phyloP scores from a whole-genome alignment of 2,329 filamentous ascomycete genomes.

The Penicillium thymicola region DNA sequence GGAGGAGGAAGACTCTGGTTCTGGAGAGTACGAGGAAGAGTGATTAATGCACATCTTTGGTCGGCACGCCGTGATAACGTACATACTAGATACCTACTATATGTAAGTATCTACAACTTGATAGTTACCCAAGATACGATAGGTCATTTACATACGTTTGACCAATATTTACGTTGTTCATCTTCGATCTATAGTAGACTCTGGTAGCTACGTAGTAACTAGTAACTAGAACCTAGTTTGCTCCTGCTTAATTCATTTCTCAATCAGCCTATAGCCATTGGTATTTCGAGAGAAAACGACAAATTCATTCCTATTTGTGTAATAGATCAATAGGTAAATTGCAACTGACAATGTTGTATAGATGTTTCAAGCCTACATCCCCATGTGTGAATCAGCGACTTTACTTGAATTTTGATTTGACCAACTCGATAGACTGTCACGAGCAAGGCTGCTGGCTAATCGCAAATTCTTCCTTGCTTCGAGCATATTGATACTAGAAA shows the following conservation, averaged over 20 bases:
- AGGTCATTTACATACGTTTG: background rate
- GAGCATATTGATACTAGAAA: background rate
- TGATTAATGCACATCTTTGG: background rate
- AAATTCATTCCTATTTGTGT: too few relatives aligned
- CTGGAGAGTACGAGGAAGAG: background rate
- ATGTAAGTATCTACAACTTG: constrained; percentile 1
- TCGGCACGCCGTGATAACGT: constrained; percentile 5
- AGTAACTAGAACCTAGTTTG: background rate
- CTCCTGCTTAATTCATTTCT: background rate
- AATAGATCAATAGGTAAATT: background rate
- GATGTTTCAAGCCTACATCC: background rate
- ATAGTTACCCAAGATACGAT: constrained; percentile 5
- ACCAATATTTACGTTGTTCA: background rate
- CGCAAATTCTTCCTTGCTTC: background rate
- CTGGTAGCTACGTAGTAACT: background rate
- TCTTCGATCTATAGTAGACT: too few relatives aligned
- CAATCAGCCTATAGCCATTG: too few relatives aligned
- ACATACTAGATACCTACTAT: background rate
- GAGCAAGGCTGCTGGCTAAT: background rate
- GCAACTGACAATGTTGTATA: background rate
- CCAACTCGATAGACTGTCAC: background rate
- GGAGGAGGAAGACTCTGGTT: background rate
- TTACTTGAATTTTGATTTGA: background rate
- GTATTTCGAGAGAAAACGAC: too few relatives aligned
- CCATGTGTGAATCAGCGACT: background rate